phyloP scores from a whole-genome alignment of 2,329 filamentous ascomycete genomes.

The Cladosporium sp. region DNA sequence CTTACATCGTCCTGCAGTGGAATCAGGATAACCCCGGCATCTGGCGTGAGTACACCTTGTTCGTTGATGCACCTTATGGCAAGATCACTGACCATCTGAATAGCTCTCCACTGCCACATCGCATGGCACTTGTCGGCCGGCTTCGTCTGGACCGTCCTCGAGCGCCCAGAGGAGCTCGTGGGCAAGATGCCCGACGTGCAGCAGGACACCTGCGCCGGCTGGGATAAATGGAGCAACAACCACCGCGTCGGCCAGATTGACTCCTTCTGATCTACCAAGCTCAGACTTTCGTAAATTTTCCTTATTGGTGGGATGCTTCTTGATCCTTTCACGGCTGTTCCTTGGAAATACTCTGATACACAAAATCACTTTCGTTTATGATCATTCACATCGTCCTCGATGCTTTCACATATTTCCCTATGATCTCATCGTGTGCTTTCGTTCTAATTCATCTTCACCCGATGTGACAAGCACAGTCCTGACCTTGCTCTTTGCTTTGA shows the following conservation, averaged over 20 bases:
- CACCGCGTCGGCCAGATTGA: constrained; percentile 47
- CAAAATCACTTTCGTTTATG: too few relatives aligned
- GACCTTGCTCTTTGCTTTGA: too few relatives aligned
- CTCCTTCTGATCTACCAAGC: constrained; percentile 24
- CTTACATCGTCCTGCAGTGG: constrained; percentile 32
- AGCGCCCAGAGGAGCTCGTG: constrained; percentile 16
- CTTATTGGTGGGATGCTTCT: neutral
- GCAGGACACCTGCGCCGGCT: constrained; percentile 47
- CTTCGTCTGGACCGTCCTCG: constrained; percentile 20
- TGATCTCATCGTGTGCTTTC: too few relatives aligned
- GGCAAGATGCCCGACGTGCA: constrained; percentile 38
- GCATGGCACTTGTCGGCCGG: constrained; percentile 26
- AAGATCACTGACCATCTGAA: neutral
- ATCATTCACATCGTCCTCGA: too few relatives aligned
- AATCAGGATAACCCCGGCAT: constrained; percentile 32
- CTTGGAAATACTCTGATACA: too few relatives aligned
- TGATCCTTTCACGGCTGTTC: too few relatives aligned
- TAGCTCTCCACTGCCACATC: constrained; percentile 19
- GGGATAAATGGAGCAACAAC: constrained; percentile 43
- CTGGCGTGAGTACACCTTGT: constrained; percentile 19
- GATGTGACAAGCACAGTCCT: too few relatives aligned
- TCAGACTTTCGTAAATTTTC: neutral
- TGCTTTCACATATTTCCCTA: too few relatives aligned
- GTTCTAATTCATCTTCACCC: too few relatives aligned
- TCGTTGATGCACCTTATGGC: neutral